A percentile compares a stretch with the other conserved stretches of the same genome.
phyloP scores from a whole-genome alignment of 2,329 filamentous ascomycete genomes.

The Daldinia sp. region DNA sequence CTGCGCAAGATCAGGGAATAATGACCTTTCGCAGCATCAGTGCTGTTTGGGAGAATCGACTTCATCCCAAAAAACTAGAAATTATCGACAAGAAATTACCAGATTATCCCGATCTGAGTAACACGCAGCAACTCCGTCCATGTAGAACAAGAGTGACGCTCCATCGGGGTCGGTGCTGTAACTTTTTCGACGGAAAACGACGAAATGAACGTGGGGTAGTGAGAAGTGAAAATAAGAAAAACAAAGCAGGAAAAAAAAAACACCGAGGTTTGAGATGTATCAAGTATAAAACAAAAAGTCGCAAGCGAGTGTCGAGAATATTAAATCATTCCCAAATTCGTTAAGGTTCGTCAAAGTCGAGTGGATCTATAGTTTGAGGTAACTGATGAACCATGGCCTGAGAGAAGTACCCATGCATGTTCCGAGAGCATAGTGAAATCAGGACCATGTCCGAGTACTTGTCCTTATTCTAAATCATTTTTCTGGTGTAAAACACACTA shows the following conservation, averaged over 20 bases:
- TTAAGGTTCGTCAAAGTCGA: conserved; percentile 48
- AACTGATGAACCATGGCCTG: conserved; percentile 15
- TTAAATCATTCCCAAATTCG: conserved; percentile 48
- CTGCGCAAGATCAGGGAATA: neutral
- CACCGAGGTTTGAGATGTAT: conserved; percentile 15
- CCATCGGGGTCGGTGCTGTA: conserved; percentile 27
- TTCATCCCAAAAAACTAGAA: conserved; percentile 43
- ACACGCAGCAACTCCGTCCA: conserved; percentile 23
- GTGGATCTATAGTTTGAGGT: conserved; percentile 32
- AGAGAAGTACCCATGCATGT: conserved; percentile 13
- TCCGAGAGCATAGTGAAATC: conserved; percentile 1
- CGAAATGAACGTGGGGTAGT: conserved; percentile 31
- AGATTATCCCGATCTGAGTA: conserved; percentile 45
- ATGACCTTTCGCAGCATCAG: conserved; percentile 10
- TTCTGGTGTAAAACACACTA: neutral
- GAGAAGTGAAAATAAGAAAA: conserved; percentile 39
- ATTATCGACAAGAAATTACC: conserved; percentile 52
- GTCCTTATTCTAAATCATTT: conserved; percentile 7
- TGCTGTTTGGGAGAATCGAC: conserved; percentile 6
- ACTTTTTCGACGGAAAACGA: conserved; percentile 33
- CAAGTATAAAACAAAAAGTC: conserved; percentile 43
- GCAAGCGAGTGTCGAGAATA: conserved; percentile 54
- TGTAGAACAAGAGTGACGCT: conserved; percentile 18
- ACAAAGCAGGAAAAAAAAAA: conserved; percentile 28
- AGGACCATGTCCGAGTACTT: conserved; percentile 15